phyloP scores from a whole-genome alignment of 306 rosid species.

The Malus domestica region DNA sequence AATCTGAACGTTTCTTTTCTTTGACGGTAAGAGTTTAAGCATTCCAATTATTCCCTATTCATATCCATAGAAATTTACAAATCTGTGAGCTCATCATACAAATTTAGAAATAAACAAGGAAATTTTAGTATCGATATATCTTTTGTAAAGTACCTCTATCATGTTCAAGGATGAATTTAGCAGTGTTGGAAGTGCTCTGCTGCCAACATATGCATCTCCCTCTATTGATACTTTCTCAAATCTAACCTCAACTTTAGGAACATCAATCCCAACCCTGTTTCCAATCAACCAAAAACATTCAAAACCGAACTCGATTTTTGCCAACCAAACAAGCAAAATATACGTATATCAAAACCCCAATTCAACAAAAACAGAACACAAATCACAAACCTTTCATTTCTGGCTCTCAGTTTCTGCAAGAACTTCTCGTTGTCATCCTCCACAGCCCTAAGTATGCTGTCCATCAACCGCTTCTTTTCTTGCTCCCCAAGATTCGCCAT shows the following conservation, averaged over 20 bases:
- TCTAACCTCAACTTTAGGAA: constrained; percentile 57
- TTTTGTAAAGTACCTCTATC: constrained; percentile 42
- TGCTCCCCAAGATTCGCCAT: constrained; percentile 42
- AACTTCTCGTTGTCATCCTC: constrained; percentile 61
- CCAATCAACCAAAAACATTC: not conserved
- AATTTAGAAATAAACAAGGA: not conserved
- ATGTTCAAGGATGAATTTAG: constrained; percentile 46
- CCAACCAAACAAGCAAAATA: constrained; percentile 2
- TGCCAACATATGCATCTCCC: constrained; percentile 64
- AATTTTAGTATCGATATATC: not conserved
- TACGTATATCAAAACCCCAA: not conserved
- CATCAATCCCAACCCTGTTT: constrained; percentile 64
- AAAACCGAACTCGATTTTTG: not conserved
- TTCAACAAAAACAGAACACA: not conserved
- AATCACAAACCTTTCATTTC: constrained; percentile 44
- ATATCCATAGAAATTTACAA: not conserved
- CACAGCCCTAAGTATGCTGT: constrained; percentile 42
- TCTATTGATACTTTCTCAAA: constrained; percentile 48
- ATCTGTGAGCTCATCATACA: not conserved
- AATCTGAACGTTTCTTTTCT: constrained; percentile 47
- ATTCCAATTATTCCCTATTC: constrained; percentile 39
- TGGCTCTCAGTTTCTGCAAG: constrained; percentile 36
- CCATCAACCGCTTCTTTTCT: constrained; percentile 46
- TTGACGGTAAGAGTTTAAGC: constrained; percentile 52
- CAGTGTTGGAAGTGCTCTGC: constrained; percentile 71